Conservation (phyloP, 1,139 yeast genomes). For the Diutina siamensis region DNA sequence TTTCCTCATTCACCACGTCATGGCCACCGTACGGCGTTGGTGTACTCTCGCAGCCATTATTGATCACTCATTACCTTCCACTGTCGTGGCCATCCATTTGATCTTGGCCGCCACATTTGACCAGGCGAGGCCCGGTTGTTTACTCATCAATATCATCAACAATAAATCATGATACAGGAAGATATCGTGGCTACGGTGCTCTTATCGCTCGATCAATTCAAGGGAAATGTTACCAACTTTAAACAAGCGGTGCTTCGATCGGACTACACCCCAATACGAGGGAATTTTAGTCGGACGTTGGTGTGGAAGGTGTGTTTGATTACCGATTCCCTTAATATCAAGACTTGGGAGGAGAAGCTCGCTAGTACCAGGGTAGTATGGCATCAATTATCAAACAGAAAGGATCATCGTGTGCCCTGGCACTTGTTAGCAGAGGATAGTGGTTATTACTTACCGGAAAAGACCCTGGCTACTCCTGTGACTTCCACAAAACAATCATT, state of each 20-base stretch:
- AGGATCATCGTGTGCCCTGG: slow-evolving; percentile 33
- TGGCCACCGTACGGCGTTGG: too few relatives aligned
- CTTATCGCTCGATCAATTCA: slow-evolving; percentile 27
- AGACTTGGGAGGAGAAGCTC: slow-evolving; percentile 23
- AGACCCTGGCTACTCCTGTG: too few relatives aligned
- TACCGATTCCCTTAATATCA: slow-evolving; percentile 27
- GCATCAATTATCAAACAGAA: slow-evolving; percentile 21
- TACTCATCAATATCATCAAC: too few relatives aligned
- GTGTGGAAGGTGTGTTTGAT: slow-evolving; percentile 30
- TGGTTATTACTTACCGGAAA: slow-evolving; percentile 15
- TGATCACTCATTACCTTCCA: too few relatives aligned
- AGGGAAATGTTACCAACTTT: slow-evolving; percentile 20
- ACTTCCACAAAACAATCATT: not conserved
- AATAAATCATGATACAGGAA: slow-evolving; percentile 22
- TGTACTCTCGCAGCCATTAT: too few relatives aligned
- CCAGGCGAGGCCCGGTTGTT: too few relatives aligned
- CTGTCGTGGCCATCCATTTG: too few relatives aligned
- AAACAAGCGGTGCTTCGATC: slow-evolving; percentile 22
- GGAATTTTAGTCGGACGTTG: slow-evolving; percentile 21
- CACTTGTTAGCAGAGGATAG: slow-evolving; percentile 20
- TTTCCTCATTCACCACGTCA: too few relatives aligned
- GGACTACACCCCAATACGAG: slow-evolving; percentile 19
- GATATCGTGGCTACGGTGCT: slow-evolving; percentile 27
- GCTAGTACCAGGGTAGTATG: slow-evolving; percentile 24
- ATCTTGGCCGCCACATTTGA: too few relatives aligned